Evolutionary conservation across 2,329 filamentous ascomycete genomes (phyloP).

Genomic region (Botrytis medusae): DNA sequence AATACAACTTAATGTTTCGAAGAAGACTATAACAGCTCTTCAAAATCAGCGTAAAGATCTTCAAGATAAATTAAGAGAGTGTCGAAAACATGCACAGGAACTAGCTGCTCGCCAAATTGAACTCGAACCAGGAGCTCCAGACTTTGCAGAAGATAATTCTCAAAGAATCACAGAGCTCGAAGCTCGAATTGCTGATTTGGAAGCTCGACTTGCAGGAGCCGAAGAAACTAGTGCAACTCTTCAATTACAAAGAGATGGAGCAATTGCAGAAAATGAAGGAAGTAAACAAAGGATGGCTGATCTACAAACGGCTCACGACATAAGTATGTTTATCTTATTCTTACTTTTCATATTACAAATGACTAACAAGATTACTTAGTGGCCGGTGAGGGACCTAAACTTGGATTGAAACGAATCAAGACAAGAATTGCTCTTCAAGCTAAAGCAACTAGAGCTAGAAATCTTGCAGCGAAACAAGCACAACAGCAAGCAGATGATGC

Average conservation of each 20-base stretch:
- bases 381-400: conserved; percentile 12
- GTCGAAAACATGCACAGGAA: not conserved
- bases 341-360: not conserved
- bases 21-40: not conserved
- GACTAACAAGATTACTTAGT: conserved; percentile 1
- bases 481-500: not conserved
- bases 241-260: conserved; percentile 7
- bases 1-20: not conserved
- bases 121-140: not conserved
- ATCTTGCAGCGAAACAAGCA: conserved; percentile 3
- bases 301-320: conserved; percentile 1
- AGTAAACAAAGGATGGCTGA: not conserved
- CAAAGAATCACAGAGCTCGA: not conserved
- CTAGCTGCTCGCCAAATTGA: not conserved
- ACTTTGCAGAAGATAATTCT: not conserved
- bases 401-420: conserved; percentile 15
- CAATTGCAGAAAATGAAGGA: not conserved
- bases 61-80: not conserved
- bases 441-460: not conserved
- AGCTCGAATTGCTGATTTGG: not conserved
- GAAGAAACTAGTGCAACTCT: conserved; percentile 2
- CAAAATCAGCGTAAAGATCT: not conserved
- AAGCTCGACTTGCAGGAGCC: not conserved
- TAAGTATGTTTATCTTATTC: not conserved
- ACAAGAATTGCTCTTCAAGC: conserved; percentile 13